Evolutionary conservation across 345 rosid genomes (phyloP).

Genomic region (Citrus mangshanensis): DNA sequence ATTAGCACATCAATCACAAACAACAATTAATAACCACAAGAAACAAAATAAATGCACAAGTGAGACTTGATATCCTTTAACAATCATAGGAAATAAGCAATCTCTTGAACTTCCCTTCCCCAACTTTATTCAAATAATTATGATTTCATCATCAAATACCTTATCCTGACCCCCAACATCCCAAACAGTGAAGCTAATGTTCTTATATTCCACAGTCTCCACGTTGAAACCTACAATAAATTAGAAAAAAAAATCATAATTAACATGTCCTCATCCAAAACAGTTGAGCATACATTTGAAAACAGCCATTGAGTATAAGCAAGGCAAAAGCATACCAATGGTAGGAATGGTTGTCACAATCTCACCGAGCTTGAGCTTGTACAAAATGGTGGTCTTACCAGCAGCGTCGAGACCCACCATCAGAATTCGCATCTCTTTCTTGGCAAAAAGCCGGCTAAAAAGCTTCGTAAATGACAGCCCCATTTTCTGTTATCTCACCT

Average conservation of each 20-base stretch:
- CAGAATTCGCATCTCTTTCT: slow-evolving; percentile 38
- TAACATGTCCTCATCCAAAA: neutral
- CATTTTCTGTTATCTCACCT: slow-evolving; percentile 33
- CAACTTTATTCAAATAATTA: neutral
- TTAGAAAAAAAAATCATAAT: neutral
- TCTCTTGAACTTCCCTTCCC: neutral
- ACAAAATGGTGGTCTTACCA: slow-evolving; percentile 68
- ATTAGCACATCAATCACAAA: slow-evolving; percentile 18
- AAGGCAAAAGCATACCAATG: slow-evolving; percentile 40
- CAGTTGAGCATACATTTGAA: neutral
- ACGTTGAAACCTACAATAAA: slow-evolving; percentile 56
- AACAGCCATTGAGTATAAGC: neutral
- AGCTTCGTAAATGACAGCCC: slow-evolving; percentile 63
- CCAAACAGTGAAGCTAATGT: slow-evolving; percentile 79
- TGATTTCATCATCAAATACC: slow-evolving; percentile 24
- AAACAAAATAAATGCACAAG: neutral
- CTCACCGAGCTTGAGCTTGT: slow-evolving; percentile 74
- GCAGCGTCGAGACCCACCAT: slow-evolving; percentile 40
- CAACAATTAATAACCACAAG: neutral
- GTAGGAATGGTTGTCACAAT: slow-evolving; percentile 74
- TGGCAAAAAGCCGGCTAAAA: slow-evolving; percentile 62
- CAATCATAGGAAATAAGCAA: neutral
- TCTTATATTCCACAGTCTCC: slow-evolving; percentile 78
- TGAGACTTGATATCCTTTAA: neutral
- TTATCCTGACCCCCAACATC: slow-evolving; percentile 84